Percentiles rank a stretch among this genome's conserved stretches.
Conservation (phyloP, 805 yeast genomes). For the Saccharomycopsis fermentans region DNA sequence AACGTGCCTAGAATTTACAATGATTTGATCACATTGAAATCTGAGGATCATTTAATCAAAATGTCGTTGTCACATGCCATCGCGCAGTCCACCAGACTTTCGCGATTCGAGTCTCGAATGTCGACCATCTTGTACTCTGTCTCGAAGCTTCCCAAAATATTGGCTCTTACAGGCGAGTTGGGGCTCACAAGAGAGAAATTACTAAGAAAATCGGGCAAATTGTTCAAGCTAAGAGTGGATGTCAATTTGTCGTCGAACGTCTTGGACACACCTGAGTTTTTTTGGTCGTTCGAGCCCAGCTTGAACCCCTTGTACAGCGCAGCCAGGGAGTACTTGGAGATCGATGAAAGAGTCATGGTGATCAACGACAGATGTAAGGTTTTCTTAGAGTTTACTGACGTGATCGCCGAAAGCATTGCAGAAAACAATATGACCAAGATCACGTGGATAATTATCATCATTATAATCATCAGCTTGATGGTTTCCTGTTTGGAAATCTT, state of each 20-base stretch:
- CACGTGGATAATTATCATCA: slow-evolving; percentile 79
- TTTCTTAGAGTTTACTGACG: slow-evolving; percentile 85
- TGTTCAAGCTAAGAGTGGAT: slow-evolving; percentile 85
- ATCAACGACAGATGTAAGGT: slow-evolving; percentile 90
- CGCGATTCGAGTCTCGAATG: slow-evolving; percentile 87
- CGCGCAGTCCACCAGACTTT: slow-evolving; percentile 89
- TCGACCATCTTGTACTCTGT: slow-evolving; percentile 74
- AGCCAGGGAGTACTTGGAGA: slow-evolving; percentile 83
- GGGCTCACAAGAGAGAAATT: slow-evolving; percentile 81
- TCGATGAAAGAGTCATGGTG: slow-evolving; percentile 90
- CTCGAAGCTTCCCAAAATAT: slow-evolving; percentile 77
- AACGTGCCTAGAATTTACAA: slow-evolving; percentile 74
- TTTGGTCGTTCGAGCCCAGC: slow-evolving; percentile 95
- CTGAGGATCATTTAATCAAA: slow-evolving; percentile 88
- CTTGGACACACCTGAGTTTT: slow-evolving; percentile 89
- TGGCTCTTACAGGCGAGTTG: slow-evolving; percentile 82
- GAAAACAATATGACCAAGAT: slow-evolving; percentile 87
- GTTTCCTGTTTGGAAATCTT: slow-evolving; percentile 69
- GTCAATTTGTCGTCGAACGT: slow-evolving; percentile 86
- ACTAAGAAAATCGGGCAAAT: slow-evolving; percentile 77
- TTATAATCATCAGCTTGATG: slow-evolving; percentile 65
- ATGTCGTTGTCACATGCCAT: slow-evolving; percentile 92
- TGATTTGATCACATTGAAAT: slow-evolving; percentile 83
- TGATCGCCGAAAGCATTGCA: slow-evolving; percentile 87
- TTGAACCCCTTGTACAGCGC: slow-evolving; percentile 87